Conservation (phyloP, 257 asterid genomes). For the Fraxinus cuspidata region DNA sequence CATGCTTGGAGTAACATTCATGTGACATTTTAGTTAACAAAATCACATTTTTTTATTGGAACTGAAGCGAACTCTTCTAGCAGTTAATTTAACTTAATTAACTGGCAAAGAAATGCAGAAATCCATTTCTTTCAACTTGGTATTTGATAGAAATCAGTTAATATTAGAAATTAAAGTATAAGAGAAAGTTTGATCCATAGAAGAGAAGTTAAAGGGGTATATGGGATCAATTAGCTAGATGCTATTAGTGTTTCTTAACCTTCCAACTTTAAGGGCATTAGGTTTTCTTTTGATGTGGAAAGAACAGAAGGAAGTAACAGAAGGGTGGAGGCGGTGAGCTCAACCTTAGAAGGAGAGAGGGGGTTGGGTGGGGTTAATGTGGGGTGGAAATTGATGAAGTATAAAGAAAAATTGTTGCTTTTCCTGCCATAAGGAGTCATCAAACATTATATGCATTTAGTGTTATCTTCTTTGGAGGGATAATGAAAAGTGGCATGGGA, state of each 20-base stretch:
- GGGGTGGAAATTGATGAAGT: background rate
- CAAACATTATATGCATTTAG: background rate
- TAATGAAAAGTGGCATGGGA: too few species aligned
- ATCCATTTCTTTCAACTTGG: background rate
- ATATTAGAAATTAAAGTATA: background rate
- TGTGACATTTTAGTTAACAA: slow-evolving; percentile 3
- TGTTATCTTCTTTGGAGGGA: background rate
- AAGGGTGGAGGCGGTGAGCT: too few species aligned
- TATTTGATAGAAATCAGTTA: slow-evolving; percentile 1
- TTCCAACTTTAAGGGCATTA: background rate
- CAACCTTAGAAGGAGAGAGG: background rate
- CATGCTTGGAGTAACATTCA: slow-evolving; percentile 18
- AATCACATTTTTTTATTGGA: slow-evolving; percentile 1
- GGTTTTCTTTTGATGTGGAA: too few species aligned
- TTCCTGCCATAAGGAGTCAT: background rate
- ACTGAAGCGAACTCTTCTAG: background rate
- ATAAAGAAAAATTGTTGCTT: slow-evolving; percentile 4
- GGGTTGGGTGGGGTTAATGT: background rate
- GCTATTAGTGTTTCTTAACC: background rate
- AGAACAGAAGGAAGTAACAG: too few species aligned
- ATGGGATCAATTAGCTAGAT: too few species aligned
- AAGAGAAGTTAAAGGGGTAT: too few species aligned
- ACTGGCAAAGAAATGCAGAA: background rate
- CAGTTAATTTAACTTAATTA: background rate
- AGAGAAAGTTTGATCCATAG: too few species aligned